Percentiles rank a stretch among this genome's conserved stretches.
Conservation (phyloP, 192 early-diverging fungal species). For the Coemansia sp. region DNA sequence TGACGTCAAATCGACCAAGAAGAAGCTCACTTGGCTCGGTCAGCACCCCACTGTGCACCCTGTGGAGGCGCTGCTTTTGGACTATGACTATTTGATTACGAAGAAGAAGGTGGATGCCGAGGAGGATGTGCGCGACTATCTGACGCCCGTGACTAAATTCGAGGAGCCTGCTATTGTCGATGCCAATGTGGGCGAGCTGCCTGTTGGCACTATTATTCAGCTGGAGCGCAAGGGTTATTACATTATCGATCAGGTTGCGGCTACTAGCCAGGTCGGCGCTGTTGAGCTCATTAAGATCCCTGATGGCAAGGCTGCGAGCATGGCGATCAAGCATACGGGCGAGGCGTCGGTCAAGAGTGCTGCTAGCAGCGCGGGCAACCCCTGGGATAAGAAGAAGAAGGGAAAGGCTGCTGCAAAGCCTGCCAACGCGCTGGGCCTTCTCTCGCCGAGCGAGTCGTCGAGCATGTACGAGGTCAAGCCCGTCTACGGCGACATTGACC, state of each 20-base stretch:
- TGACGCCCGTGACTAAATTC: constrained; percentile 89
- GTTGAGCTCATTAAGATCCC: constrained; percentile 86
- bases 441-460: constrained; percentile 15
- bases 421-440: constrained; percentile 20
- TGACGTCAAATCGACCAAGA: constrained; percentile 98
- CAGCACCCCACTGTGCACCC: constrained; percentile 62
- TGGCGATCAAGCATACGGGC: constrained; percentile 63
- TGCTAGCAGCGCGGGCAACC: constrained; percentile 10
- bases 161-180: constrained; percentile 67
- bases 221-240: constrained; percentile 96
- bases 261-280: constrained; percentile 54
- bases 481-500: constrained; percentile 38
- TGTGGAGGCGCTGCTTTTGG: constrained; percentile 71
- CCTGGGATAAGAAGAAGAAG: constrained; percentile 45
- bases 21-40: constrained; percentile 97
- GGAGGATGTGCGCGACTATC: constrained; percentile 78
- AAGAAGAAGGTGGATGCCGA: constrained; percentile 97
- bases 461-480: constrained; percentile 37
- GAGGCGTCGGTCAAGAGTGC: constrained; percentile 8
- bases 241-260: constrained; percentile 76
- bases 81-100: constrained; percentile 98
- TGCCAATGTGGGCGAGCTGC: constrained; percentile 64
- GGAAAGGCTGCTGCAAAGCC: constrained; percentile 5
- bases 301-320: constrained; percentile 82
- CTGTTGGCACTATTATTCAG: constrained; percentile 86